phyloP scores from a whole-genome alignment of 257 asterid species.

The Ocimum tenuiflorum region DNA sequence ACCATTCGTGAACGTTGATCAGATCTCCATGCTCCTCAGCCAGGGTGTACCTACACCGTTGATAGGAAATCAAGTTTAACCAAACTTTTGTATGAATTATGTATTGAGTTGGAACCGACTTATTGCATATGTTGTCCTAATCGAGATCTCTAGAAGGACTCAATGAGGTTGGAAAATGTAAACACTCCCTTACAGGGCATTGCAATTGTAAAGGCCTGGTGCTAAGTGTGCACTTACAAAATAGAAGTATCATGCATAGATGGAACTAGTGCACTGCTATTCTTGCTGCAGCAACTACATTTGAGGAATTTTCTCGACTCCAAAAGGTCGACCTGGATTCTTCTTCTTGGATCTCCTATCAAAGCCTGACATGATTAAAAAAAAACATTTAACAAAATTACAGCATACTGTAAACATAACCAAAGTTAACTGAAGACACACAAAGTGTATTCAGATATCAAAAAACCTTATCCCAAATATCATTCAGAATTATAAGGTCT shows the following conservation, averaged over 20 bases:
- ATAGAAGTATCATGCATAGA: slow-evolving; percentile 78
- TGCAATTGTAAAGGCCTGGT: neutral
- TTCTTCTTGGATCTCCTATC: slow-evolving; percentile 93
- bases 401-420: neutral
- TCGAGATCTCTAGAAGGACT: neutral
- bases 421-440: neutral
- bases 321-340: slow-evolving; percentile 78
- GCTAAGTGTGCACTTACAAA: slow-evolving; percentile 43
- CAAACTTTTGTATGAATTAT: neutral
- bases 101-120: no score
- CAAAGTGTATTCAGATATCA: neutral
- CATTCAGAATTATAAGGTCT: slow-evolving; percentile 3
- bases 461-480: neutral
- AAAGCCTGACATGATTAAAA: slow-evolving; percentile 49
- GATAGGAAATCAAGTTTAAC: neutral
- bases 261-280: slow-evolving; percentile 35
- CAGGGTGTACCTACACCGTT: slow-evolving; percentile 59
- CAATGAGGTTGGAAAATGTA: neutral
- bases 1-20: slow-evolving; percentile 91
- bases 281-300: slow-evolving; percentile 75
- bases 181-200: neutral
- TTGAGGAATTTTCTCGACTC: slow-evolving; percentile 59
- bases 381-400: slow-evolving; percentile 9
- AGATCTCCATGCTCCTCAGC: slow-evolving; percentile 95
- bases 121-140: no score